These are phyloP conservation scores for Lepidium aucheri DNA, from an alignment of 345 rosid species.

Conservation along the genomic window DNA sequence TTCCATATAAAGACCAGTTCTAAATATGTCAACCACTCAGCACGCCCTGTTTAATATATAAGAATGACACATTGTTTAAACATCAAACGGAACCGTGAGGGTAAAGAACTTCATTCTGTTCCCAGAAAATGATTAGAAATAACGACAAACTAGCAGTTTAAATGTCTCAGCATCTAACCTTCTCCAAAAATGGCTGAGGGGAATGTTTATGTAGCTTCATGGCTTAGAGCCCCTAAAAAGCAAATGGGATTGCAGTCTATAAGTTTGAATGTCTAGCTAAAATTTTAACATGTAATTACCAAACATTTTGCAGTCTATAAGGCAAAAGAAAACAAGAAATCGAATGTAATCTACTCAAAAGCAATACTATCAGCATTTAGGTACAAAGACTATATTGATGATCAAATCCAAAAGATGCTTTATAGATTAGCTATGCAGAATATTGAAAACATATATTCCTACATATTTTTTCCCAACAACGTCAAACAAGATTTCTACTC, in stretches of 20 bases:
- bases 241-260: background rate
- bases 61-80: background rate
- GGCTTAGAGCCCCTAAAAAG: constrained; percentile 71
- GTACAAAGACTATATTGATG: background rate
- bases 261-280: too few relatives aligned
- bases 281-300: too few relatives aligned
- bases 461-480: background rate
- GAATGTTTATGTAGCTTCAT: constrained; percentile 85
- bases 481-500: background rate
- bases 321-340: too few relatives aligned
- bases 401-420: background rate
- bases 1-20: too few relatives aligned
- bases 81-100: background rate
- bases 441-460: background rate
- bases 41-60: constrained; percentile 56
- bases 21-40: constrained; percentile 98
- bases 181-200: constrained; percentile 67
- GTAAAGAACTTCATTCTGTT: background rate
- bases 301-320: too few relatives aligned
- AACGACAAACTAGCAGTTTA: background rate
- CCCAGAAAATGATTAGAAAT: background rate
- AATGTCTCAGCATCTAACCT: constrained; percentile 32
- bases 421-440: background rate
- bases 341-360: too few relatives aligned
- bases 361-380: too few relatives aligned